Conservation (phyloP, 495 filamentous ascomycete species). For the Tricharina praecox region DNA sequence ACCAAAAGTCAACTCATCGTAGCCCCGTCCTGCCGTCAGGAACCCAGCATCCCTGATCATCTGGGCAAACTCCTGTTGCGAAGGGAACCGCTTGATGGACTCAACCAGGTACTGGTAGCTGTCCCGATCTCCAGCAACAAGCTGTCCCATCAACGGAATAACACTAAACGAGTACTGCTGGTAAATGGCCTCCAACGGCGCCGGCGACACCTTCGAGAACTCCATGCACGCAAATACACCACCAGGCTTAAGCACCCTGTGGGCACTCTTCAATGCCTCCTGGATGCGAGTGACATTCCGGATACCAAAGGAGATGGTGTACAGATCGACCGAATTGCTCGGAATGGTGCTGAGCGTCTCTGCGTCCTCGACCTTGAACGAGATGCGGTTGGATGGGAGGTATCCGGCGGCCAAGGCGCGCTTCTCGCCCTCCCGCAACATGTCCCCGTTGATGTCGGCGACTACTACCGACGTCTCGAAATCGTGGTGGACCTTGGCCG, state of each 20-base stretch:
- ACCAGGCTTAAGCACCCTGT: constrained; percentile 78
- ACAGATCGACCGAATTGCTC: constrained; percentile 57
- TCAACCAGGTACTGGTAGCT: constrained; percentile 98
- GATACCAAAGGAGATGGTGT: constrained; percentile 96
- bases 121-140: constrained; percentile 84
- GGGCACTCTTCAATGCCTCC: constrained; percentile 60
- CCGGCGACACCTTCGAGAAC: constrained; percentile 66
- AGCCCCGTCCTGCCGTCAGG: constrained; percentile 56
- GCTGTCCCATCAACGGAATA: constrained; percentile 85
- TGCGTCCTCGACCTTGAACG: constrained; percentile 83
- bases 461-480: constrained; percentile 64
- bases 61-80: constrained; percentile 60
- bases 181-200: constrained; percentile 59
- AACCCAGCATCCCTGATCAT: constrained; percentile 90
- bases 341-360: constrained; percentile 53
- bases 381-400: constrained; percentile 34
- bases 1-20: constrained; percentile 74
- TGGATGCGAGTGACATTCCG: constrained; percentile 87
- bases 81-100: constrained; percentile 87
- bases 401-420: constrained; percentile 37
- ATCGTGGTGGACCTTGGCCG: constrained; percentile 66
- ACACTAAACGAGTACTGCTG: constrained; percentile 90
- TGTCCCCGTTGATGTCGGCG: constrained; percentile 85
- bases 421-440: constrained; percentile 76
- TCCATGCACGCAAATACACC: constrained; percentile 95